Conservation (phyloP, 2,329 filamentous ascomycete genomes). For the Aspergillus novoparasiticus region DNA sequence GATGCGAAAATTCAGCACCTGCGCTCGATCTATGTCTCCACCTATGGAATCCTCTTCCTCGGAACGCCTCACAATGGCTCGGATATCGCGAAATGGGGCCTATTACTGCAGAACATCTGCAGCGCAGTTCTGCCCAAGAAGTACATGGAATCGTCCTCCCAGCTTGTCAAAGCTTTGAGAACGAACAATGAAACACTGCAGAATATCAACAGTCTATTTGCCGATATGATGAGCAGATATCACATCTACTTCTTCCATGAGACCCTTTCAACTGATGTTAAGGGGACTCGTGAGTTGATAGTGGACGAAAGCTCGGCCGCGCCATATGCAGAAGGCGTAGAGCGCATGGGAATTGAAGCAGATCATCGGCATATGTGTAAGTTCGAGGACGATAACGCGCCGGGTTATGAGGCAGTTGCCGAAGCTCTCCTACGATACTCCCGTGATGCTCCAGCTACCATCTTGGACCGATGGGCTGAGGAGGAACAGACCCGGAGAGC, state of each 20-base stretch:
- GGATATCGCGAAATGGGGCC: conserved; percentile 68
- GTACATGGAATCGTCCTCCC: conserved; percentile 67
- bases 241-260: conserved; percentile 78
- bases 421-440: conserved; percentile 52
- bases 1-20: conserved; percentile 64
- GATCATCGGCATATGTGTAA: conserved; percentile 75
- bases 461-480: conserved; percentile 61
- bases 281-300: conserved; percentile 63
- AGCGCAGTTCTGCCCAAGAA: conserved; percentile 66
- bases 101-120: conserved; percentile 68
- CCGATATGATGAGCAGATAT: conserved; percentile 70
- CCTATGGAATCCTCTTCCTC: conserved; percentile 74
- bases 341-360: conserved; percentile 73
- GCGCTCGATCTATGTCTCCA: conserved; percentile 71
- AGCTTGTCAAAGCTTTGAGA: conserved; percentile 71
- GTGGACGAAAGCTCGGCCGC: conserved; percentile 72
- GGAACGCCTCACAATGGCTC: conserved; percentile 76
- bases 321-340: conserved; percentile 69
- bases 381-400: conserved; percentile 64
- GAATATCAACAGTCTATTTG: conserved; percentile 73
- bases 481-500: conserved; percentile 51
- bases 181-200: conserved; percentile 73
- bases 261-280: conserved; percentile 70
- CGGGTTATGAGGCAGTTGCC: conserved; percentile 63
- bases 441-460: conserved; percentile 56